phyloP scores from a whole-genome alignment of 2,329 filamentous ascomycete species.

The Colletotrichum neosansevieriae region DNA sequence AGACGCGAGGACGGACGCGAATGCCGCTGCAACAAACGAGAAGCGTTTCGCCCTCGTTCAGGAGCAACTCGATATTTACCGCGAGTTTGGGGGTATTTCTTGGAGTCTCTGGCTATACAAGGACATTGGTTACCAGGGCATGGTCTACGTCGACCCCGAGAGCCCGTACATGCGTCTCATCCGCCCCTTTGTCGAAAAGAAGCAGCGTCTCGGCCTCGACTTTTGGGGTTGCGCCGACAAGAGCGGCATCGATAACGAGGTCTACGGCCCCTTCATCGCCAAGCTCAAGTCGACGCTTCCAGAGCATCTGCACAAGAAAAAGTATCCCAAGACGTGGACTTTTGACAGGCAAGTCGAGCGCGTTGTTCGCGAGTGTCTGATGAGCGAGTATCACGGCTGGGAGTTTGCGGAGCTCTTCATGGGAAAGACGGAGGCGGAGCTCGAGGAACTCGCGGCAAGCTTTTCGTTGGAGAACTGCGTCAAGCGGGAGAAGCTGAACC shows the following conservation, averaged over 20 bases:
- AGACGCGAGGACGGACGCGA: constrained; percentile 50
- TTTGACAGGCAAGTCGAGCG: constrained; percentile 64
- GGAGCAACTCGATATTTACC: constrained; percentile 55
- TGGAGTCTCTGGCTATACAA: constrained; percentile 74
- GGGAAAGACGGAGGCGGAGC: constrained; percentile 61
- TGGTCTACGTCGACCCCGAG: constrained; percentile 61
- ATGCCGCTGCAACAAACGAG: constrained; percentile 53
- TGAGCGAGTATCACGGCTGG: constrained; percentile 63
- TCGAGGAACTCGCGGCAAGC: constrained; percentile 64
- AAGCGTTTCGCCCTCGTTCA: constrained; percentile 56
- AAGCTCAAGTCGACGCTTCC: constrained; percentile 58
- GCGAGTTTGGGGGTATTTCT: constrained; percentile 53
- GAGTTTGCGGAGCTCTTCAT: constrained; percentile 69
- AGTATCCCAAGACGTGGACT: constrained; percentile 63
- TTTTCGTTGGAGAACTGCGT: constrained; percentile 68
- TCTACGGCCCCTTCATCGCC: constrained; percentile 54
- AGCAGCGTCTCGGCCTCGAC: constrained; percentile 64
- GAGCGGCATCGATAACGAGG: constrained; percentile 49
- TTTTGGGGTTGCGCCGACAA: constrained; percentile 60
- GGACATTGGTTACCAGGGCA: constrained; percentile 68
- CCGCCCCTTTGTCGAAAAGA: constrained; percentile 66
- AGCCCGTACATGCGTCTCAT: constrained; percentile 64
- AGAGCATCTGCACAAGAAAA: constrained; percentile 55
- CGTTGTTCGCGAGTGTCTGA: constrained; percentile 52
- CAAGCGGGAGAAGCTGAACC: constrained; percentile 63